Conservation (phyloP, 257 asterid species). For the Salvia hispanica region DNA sequence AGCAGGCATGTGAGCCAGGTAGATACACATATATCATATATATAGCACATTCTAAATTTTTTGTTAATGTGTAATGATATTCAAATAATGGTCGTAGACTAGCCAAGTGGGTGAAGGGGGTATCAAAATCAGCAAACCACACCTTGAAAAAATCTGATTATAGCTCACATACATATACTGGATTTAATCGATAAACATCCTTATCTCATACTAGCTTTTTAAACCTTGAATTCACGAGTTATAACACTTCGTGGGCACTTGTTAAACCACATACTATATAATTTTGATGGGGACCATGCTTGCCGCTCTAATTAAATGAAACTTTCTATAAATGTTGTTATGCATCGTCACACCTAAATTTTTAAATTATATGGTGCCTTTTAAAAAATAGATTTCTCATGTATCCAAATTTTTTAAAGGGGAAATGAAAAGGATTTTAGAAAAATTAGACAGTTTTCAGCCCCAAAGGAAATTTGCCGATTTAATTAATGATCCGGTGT, state of each 20-base stretch:
- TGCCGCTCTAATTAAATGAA: conserved; percentile 17
- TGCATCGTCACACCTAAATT: background rate
- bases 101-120: conserved; percentile 16
- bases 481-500: too few relatives aligned
- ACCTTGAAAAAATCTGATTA: conserved; percentile 1
- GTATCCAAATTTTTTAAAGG: too few relatives aligned
- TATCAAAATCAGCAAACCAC: conserved; percentile 10
- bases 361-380: background rate
- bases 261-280: conserved; percentile 18
- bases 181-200: conserved; percentile 1
- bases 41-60: background rate
- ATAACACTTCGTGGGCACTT: conserved; percentile 25
- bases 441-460: too few relatives aligned
- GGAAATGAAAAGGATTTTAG: too few relatives aligned
- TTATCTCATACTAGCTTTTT: conserved; percentile 1
- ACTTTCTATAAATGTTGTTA: background rate
- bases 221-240: conserved; percentile 35
- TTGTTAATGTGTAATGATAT: too few relatives aligned
- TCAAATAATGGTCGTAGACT: background rate
- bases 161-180: background rate
- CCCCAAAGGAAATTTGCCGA: too few relatives aligned
- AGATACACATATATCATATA: background rate
- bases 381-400: too few relatives aligned
- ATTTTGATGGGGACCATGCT: background rate
- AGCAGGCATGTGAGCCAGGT: background rate